phyloP scores from a whole-genome alignment of 2,329 filamentous ascomycete genomes.

The Calonectria ilicicola region DNA sequence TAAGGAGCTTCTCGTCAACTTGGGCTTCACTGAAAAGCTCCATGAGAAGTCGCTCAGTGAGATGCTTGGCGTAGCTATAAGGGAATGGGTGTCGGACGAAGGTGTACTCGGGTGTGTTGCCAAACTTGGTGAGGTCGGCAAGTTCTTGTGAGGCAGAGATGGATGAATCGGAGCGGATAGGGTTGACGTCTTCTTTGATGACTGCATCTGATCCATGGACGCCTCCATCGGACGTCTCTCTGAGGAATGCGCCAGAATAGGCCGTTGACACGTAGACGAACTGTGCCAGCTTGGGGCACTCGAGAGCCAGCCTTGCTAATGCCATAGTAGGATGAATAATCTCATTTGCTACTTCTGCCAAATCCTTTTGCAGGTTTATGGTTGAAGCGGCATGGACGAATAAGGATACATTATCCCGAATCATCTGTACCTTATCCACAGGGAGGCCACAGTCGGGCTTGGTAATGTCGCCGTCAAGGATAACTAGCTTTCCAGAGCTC shows the following conservation, averaged over 20 bases:
- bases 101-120: background rate
- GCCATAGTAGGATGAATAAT: background rate
- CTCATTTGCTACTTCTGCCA: background rate
- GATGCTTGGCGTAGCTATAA: background rate
- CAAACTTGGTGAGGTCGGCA: background rate
- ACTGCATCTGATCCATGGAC: background rate
- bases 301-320: background rate
- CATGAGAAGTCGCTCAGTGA: background rate
- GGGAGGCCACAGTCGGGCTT: background rate
- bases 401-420: background rate
- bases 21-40: background rate
- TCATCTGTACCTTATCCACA: background rate
- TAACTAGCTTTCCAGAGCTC: background rate
- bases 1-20: background rate
- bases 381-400: slow-evolving; percentile 2
- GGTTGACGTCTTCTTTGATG: background rate
- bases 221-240: background rate
- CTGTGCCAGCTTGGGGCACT: background rate
- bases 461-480: background rate
- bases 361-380: background rate
- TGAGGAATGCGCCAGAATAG: background rate
- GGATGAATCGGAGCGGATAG: background rate
- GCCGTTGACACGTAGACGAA: slow-evolving; percentile 3
- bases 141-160: background rate
- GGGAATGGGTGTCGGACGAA: background rate